Evolutionary conservation across 2,329 filamentous ascomycete species (phyloP), one percentile per base, ranked within the genome.

Genomic region (Teratosphaeria epicoccoides): DNA sequence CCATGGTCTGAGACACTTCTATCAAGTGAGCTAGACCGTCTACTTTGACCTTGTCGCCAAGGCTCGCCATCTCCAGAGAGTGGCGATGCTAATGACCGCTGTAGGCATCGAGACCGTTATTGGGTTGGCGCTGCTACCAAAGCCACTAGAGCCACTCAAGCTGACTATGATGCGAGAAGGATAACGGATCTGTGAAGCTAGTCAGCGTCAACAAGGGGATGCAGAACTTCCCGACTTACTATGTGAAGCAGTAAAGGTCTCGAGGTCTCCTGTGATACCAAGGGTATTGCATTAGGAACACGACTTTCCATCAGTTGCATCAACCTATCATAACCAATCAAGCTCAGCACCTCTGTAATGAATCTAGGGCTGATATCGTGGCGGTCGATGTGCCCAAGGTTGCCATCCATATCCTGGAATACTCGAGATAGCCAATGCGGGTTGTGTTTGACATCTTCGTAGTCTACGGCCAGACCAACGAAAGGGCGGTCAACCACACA

Each of bases 401-500:
- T 55, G 5, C 52, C 52, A 3, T 54, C 52, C 6, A 47, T 43
- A 20, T 57, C 49, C 9, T 49, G 49, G 43, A 63, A 61, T 4
- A 57, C 59, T n/a, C 61, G 45, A 2, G 53, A 59, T 12, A 62
- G 53, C 47, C 61, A 63, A 46, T 64, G 59, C 6, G 54, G 55
- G 23, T 55, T 10, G 23, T 47, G 49, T 33, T 53, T 52, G 10
- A 54, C 47, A 43, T 51, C 55, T 28, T 49, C 56, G 49, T 48
- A 60, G 49, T 47, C 50, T 22, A 43, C 55, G 17, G 47, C 53
- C 23, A 50, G 37, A 12, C 49, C 50, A 37, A 22, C 48, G 51
- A 65, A 65, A 6, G 61, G 60, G 5, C 62, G 63, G 12, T 65
- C 61, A 26, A 52, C 48, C 4, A 61, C 51, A 40, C 61, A 64